phyloP scores from a whole-genome alignment of 148 eudicot genomes.

The Mesembryanthemum crystallinum region DNA sequence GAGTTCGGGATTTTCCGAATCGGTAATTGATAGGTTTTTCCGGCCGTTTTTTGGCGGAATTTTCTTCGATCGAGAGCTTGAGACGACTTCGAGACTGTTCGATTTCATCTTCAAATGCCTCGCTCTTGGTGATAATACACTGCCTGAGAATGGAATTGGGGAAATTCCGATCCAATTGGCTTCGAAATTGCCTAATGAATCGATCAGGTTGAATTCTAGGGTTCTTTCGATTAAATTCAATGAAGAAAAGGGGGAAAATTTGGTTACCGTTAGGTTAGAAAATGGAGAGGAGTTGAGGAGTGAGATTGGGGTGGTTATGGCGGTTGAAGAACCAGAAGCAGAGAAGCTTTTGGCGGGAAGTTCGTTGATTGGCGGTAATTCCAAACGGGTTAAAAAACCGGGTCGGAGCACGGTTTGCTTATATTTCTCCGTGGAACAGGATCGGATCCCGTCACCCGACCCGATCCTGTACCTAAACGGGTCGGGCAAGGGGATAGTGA shows the following conservation, averaged over 20 bases:
- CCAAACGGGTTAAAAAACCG: constrained; percentile 28
- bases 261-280: constrained; percentile 35
- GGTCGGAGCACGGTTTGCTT: constrained; percentile 76
- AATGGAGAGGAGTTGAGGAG: constrained; percentile 56
- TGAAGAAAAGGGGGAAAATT: constrained; percentile 11
- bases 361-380: background rate
- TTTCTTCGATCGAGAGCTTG: constrained; percentile 78
- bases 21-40: constrained; percentile 66
- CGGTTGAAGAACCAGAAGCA: constrained; percentile 79
- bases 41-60: constrained; percentile 93
- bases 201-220: constrained; percentile 55
- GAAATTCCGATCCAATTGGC: constrained; percentile 90
- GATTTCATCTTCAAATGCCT: constrained; percentile 85
- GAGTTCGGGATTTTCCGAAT: constrained; percentile 55
- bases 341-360: constrained; percentile 62
- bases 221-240: constrained; percentile 42
- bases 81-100: constrained; percentile 79
- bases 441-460: constrained; percentile 48
- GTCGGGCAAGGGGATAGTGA: constrained; percentile 83
- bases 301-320: constrained; percentile 69
- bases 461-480: constrained; percentile 81
- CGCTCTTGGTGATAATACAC: constrained; percentile 73
- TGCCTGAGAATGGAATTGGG: constrained; percentile 75
- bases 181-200: constrained; percentile 46
- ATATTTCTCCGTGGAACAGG: constrained; percentile 54